Percentiles rank a stretch among this genome's conserved stretches.
phyloP scores from a whole-genome alignment of 2,329 filamentous ascomycete genomes.

The Nannizziopsis arthrosporioides region DNA sequence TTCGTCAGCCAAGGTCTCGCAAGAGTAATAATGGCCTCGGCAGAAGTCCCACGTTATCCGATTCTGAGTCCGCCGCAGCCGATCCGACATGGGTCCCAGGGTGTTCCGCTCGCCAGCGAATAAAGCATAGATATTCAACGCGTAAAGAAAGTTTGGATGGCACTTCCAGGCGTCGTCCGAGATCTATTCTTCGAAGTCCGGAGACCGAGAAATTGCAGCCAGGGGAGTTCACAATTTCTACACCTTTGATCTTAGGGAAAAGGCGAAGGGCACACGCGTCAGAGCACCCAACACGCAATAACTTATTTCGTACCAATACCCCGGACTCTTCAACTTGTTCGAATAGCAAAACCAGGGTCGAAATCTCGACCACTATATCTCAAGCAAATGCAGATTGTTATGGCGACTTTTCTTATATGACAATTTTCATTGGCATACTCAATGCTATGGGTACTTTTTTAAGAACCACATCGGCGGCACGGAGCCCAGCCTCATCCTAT shows the following conservation, averaged over 20 bases:
- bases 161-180: constrained; percentile 19
- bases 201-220: constrained; percentile 27
- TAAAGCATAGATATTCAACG: constrained; percentile 30
- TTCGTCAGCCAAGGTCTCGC: constrained; percentile 4
- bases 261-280: neutral
- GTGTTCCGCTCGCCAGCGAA: constrained; percentile 23
- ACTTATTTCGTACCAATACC: neutral
- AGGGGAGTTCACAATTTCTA: constrained; percentile 33
- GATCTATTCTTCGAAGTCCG: constrained; percentile 25
- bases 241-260: constrained; percentile 32
- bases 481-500: constrained; percentile 12
- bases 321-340: neutral
- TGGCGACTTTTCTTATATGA: constrained; percentile 18
- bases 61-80: constrained; percentile 27
- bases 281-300: neutral
- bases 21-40: neutral
- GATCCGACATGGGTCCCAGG: constrained; percentile 34
- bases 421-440: constrained; percentile 28
- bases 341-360: neutral
- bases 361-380: neutral
- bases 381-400: neutral
- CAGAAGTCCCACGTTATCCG: constrained; percentile 11
- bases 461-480: constrained; percentile 21
- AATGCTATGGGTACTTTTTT: constrained; percentile 29
- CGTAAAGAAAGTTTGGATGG: constrained; percentile 19